These are phyloP conservation scores for Rugonectria rugulosa DNA, from an alignment of 2,329 filamentous ascomycete species.

Conservation along the genomic window DNA sequence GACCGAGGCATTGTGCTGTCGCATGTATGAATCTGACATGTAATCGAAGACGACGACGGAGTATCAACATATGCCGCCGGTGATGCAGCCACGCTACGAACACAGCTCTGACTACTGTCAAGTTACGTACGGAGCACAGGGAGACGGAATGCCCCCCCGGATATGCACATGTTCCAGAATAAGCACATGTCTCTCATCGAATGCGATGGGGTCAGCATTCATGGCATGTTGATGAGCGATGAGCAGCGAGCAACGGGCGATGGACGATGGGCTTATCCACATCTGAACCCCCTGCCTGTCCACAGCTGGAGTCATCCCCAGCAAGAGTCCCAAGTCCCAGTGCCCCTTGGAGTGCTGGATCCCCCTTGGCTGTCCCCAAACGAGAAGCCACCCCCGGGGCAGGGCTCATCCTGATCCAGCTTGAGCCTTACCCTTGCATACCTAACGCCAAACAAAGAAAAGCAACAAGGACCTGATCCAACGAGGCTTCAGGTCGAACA, in stretches of 20 bases:
- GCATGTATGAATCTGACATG: too few relatives aligned
- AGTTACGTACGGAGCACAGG: too few relatives aligned
- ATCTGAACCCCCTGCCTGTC: slow-evolving; percentile 9
- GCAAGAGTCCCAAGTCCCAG: neutral
- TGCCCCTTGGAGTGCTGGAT: too few relatives aligned
- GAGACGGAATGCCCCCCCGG: neutral
- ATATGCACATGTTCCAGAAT: slow-evolving; percentile 1
- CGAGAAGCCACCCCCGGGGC: slow-evolving; percentile 11
- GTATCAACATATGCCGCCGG: too few relatives aligned
- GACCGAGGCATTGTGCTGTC: slow-evolving; percentile 17
- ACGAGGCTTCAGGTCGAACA: slow-evolving; percentile 14
- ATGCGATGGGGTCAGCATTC: slow-evolving; percentile 10
- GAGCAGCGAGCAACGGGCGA: slow-evolving; percentile 19
- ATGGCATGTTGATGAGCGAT: slow-evolving; percentile 22
- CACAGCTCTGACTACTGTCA: too few relatives aligned
- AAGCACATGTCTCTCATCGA: slow-evolving; percentile 19
- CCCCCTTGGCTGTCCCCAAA: slow-evolving; percentile 6
- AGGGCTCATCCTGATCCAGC: slow-evolving; percentile 1
- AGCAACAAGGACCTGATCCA: slow-evolving; percentile 1
- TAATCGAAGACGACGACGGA: too few relatives aligned
- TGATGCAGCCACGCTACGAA: too few relatives aligned
- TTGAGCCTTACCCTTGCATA: slow-evolving; percentile 20
- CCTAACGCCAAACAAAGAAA: slow-evolving; percentile 15
- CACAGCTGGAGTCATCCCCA: slow-evolving; percentile 8
- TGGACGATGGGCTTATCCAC: slow-evolving; percentile 20